phyloP scores from a whole-genome alignment of 2,329 filamentous ascomycete species.

The Clarireedia sp. region DNA sequence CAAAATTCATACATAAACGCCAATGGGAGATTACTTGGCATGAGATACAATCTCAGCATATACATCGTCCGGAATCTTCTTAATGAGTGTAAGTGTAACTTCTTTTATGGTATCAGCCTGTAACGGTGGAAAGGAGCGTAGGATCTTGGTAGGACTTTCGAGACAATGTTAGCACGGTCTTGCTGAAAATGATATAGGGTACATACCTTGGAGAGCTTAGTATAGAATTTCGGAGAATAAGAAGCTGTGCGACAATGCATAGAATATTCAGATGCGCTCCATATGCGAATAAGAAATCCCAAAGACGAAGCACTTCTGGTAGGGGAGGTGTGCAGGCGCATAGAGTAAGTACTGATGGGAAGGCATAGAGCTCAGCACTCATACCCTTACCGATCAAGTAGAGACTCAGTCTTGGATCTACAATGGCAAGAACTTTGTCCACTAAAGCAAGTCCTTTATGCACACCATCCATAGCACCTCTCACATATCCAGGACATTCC shows the following conservation, averaged over 20 bases:
- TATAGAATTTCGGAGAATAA: conserved; percentile 78
- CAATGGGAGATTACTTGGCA: conserved; percentile 49
- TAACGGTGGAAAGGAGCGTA: conserved; percentile 79
- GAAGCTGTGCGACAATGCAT: conserved; percentile 91
- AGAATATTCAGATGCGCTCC: conserved; percentile 91
- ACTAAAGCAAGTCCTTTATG: conserved; percentile 86
- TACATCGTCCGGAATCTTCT: conserved; percentile 82
- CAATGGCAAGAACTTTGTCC: conserved; percentile 83
- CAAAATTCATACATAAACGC: neutral
- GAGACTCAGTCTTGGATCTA: conserved; percentile 78
- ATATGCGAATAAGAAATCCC: conserved; percentile 97
- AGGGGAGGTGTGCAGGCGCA: conserved; percentile 93
- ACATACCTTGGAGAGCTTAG: conserved; percentile 73
- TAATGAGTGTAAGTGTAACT: conserved; percentile 76
- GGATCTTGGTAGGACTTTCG: conserved; percentile 77
- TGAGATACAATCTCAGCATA: conserved; percentile 87
- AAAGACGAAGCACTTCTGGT: conserved; percentile 84
- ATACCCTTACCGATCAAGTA: conserved; percentile 82
- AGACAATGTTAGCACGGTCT: neutral
- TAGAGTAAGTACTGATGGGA: conserved; percentile 87
- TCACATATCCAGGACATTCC: conserved; percentile 89
- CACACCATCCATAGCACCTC: conserved; percentile 94
- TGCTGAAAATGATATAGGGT: neutral
- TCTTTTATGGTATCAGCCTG: conserved; percentile 78
- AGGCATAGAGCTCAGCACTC: conserved; percentile 91